Conservation (phyloP, 495 filamentous ascomycete genomes). For the Aspergillus saccharolyticus region DNA sequence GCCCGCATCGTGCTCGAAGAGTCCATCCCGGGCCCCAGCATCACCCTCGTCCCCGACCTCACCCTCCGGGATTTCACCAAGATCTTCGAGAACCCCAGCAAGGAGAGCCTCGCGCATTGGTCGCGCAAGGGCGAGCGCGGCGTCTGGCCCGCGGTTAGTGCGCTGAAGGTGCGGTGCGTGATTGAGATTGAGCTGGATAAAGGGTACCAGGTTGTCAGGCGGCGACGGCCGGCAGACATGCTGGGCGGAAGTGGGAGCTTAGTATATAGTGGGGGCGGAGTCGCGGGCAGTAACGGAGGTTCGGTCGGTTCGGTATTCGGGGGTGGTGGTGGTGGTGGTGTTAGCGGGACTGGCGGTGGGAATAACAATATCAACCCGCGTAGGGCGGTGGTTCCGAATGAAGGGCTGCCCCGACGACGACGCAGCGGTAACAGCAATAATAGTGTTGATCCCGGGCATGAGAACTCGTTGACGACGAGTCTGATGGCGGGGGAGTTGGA, state of each 20-base stretch:
- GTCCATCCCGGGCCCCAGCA: slow-evolving; percentile 69
- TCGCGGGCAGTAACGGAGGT: too few species aligned
- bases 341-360: neutral
- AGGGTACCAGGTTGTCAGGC: slow-evolving; percentile 72
- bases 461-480: neutral
- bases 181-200: slow-evolving; percentile 83
- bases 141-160: slow-evolving; percentile 88
- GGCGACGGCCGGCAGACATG: slow-evolving; percentile 45
- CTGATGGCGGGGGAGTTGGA: slow-evolving; percentile 6
- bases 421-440: slow-evolving; percentile 5
- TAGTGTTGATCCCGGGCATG: slow-evolving; percentile 12
- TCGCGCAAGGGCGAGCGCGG: slow-evolving; percentile 77
- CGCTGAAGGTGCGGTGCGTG: slow-evolving; percentile 76
- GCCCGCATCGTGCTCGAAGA: slow-evolving; percentile 84
- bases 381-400: slow-evolving; percentile 20
- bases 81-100: slow-evolving; percentile 75
- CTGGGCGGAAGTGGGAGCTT: slow-evolving; percentile 1
- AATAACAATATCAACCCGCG: neutral
- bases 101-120: slow-evolving; percentile 76
- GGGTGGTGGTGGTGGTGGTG: neutral
- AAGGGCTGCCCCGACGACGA: slow-evolving; percentile 26
- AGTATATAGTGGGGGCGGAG: too few species aligned
- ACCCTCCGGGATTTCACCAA: slow-evolving; percentile 63
- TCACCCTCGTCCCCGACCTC: slow-evolving; percentile 81
- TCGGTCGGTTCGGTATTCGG: too few species aligned